phyloP scores from a whole-genome alignment of 139 green algal genomes.

The Pedinophyceae sp. region DNA sequence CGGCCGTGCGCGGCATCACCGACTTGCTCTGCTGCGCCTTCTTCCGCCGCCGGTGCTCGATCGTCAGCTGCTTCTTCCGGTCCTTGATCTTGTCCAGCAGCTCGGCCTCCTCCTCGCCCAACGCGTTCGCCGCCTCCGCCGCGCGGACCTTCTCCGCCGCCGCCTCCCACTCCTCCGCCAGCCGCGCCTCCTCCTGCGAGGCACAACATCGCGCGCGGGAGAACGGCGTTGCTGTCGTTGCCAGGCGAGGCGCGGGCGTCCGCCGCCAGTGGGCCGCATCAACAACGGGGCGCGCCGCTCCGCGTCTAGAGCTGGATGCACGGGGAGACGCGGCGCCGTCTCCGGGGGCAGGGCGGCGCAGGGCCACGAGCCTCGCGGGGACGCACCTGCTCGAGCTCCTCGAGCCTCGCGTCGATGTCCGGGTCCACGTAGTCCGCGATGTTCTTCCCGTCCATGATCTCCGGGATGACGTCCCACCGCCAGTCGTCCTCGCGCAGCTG shows the following conservation, averaged over 20 bases:
- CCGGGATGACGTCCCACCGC: constrained; percentile 93
- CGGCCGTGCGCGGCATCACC: constrained; percentile 46
- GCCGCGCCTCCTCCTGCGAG: constrained; percentile 14
- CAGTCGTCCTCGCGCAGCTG: constrained; percentile 62
- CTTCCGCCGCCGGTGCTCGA: constrained; percentile 51
- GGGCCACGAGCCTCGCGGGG: no score
- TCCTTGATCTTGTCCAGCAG: constrained; percentile 51
- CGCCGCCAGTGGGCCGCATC: no score
- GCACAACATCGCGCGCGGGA: no score
- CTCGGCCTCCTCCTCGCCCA: constrained; percentile 53
- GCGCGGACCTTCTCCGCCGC: constrained; percentile 43
- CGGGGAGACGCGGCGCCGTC: no score
- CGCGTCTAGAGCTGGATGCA: no score
- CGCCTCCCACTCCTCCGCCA: constrained; percentile 22
- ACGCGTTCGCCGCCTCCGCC: no score
- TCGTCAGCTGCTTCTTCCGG: constrained; percentile 52
- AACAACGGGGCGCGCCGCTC: no score
- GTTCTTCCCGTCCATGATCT: constrained; percentile 94
- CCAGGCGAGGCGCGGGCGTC: no score
- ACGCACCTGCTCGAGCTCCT: constrained; percentile 79
- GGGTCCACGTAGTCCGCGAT: constrained; percentile 92
- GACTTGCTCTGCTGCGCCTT: constrained; percentile 33
- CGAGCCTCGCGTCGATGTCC: constrained; percentile 87
- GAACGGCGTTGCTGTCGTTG: no score
- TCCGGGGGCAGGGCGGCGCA: no score